Evolutionary conservation across 2,329 filamentous ascomycete species (phyloP).

Genomic region (Diaporthe citrichinensis): DNA sequence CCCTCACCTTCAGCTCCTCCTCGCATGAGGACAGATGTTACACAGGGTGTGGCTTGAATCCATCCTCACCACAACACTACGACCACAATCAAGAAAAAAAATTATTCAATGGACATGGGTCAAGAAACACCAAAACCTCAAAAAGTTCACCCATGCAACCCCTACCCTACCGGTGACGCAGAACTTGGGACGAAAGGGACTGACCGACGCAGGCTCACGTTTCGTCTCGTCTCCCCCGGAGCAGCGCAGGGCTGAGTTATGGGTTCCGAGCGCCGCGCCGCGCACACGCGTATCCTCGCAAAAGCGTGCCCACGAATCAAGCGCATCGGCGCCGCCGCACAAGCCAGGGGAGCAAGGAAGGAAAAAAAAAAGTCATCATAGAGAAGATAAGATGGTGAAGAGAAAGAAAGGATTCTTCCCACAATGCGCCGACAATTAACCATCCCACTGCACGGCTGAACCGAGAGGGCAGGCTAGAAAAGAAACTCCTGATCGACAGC

Average conservation of each 20-base stretch:
- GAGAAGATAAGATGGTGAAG: not conserved
- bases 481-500: conserved; percentile 28
- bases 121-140: not conserved
- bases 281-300: not conserved
- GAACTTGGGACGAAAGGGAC: conserved; percentile 28
- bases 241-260: conserved; percentile 19
- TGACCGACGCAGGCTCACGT: conserved; percentile 32
- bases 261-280: not conserved
- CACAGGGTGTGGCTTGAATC: not conserved
- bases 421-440: no score
- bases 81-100: not conserved
- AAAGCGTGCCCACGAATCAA: not conserved
- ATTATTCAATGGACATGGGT: not conserved
- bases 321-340: not conserved
- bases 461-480: conserved; percentile 4
- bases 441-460: not conserved
- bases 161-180: not conserved
- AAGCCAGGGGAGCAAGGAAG: not conserved
- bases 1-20: conserved; percentile 4
- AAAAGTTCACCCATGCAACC: not conserved
- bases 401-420: no score
- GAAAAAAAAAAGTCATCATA: not conserved
- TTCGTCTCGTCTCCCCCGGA: conserved; percentile 15
- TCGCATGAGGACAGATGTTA: not conserved
- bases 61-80: not conserved